phyloP scores from a whole-genome alignment of 1,284 basidiomycete species.

The Schizophyllum amplum region DNA sequence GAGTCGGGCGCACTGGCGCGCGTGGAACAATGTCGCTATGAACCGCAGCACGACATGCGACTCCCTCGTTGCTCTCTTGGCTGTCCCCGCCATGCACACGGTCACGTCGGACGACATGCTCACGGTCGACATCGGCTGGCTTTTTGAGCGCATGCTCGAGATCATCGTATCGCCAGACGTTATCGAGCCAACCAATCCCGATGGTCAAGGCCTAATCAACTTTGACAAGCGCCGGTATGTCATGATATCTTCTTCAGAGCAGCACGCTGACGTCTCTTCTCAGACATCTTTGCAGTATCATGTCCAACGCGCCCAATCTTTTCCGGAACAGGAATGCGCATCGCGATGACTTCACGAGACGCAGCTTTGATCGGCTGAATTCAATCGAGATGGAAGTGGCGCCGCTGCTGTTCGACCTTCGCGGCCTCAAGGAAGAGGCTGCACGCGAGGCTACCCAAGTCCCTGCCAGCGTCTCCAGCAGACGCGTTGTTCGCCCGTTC shows the following conservation, averaged over 20 bases:
- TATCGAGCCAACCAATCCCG: conserved; percentile 44
- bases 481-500: conserved; percentile 60
- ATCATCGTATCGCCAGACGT: conserved; percentile 66
- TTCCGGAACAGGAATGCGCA: conserved; percentile 33
- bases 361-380: conserved; percentile 66
- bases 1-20: conserved; percentile 59
- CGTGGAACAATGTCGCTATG: conserved; percentile 64
- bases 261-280: conserved; percentile 9
- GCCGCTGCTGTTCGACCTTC: conserved; percentile 53
- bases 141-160: conserved; percentile 72
- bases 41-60: conserved; percentile 53
- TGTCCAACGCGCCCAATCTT: conserved; percentile 40
- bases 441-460: conserved; percentile 41
- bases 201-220: conserved; percentile 56
- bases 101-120: conserved; percentile 42
- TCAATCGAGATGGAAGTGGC: conserved; percentile 62
- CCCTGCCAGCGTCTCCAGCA: conserved; percentile 28
- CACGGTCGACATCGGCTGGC: conserved; percentile 72
- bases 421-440: conserved; percentile 65
- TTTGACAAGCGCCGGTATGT: conserved; percentile 72
- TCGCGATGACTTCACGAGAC: conserved; percentile 49
- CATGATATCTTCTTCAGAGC: no score
- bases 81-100: conserved; percentile 36
- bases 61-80: conserved; percentile 47
- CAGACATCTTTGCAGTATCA: conserved; percentile 60